Evolutionary conservation across 371 early-diverging fungal species (phyloP), one percentile per base, ranked within the genome.

Genomic region (Coemansia sp.): DNA sequence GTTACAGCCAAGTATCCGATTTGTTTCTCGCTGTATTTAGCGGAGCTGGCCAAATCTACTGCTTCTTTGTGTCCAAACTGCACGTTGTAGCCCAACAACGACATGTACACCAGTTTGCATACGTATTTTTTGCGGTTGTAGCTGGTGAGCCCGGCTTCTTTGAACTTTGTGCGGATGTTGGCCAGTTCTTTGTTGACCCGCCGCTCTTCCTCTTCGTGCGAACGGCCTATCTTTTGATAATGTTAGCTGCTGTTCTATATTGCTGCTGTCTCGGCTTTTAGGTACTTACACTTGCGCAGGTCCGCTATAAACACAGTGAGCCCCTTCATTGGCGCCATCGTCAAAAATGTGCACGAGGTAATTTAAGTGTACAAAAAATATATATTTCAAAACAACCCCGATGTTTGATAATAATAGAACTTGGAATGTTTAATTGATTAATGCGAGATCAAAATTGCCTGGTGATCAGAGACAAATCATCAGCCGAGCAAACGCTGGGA

Each of bases 41-140:
- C 65, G 68, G 94, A 92, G 16, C 89, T 86, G 63, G 97, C 88
- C 59, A 98, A 83, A 64, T 94, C 90, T 63, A 97, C 92, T 22
- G 97, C 95, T 77, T 98, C 98, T 71, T 91, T 83, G 77, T 97
- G 95, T 27, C 99, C 99, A 83, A 98, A 95, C 72, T 98, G 95
- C 51, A 98, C 89, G 21, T 95, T 94, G 90, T 94, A 98, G 27
- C 99, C 99, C 59, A 96, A 90, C 72, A 98, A 92, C 71, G 95
- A 95, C 93, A 98, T 97, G 85, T 97, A 98, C 58, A 98, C 75
- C 29, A 98, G 84, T 79, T 98, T 98, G 84, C 94, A 94, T 45
- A 98, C 94, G 72, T 98, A 98, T 72, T 98, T 98, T 80, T 96
- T 97, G 84, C 94, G 94, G 76, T 98, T 93, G 82, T 98, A 98